Conservation (phyloP, 305 asterid genomes). For the Fraxinus angustifolia region DNA sequence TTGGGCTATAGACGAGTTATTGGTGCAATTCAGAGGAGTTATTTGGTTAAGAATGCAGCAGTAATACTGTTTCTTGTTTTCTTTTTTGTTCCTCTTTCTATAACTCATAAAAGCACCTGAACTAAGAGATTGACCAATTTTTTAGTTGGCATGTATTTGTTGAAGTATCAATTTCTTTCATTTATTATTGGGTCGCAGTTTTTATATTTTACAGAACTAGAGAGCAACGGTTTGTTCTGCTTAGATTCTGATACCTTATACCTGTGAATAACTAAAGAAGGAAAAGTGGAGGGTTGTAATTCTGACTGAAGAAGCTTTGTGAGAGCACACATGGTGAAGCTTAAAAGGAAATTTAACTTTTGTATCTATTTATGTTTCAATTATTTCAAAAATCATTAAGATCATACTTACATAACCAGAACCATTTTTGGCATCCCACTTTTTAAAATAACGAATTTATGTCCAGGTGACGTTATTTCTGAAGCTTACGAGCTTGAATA, state of each 20-base stretch:
- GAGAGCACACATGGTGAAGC: not conserved
- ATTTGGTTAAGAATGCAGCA: not conserved
- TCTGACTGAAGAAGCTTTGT: not conserved
- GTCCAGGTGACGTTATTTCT: slow-evolving; percentile 63
- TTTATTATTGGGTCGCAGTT: not conserved
- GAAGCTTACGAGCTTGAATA: slow-evolving; percentile 81
- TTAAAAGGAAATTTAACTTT: not conserved
- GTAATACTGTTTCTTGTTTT: not conserved
- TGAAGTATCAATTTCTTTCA: not conserved
- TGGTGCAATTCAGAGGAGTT: not conserved
- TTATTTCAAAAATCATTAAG: not conserved
- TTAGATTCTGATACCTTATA: not conserved
- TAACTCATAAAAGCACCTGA: not conserved
- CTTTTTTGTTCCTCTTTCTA: not conserved
- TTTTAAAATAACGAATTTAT: not conserved
- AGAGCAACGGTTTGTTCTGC: not conserved
- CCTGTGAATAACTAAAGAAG: not conserved
- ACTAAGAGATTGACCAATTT: not conserved
- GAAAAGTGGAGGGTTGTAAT: not conserved
- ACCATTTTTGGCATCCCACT: not conserved
- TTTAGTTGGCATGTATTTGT: not conserved
- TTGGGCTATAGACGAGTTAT: not conserved
- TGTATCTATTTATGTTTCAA: not conserved
- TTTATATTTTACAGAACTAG: not conserved
- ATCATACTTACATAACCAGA: not conserved